phyloP scores from a whole-genome alignment of 345 rosid genomes.

The Citrus maxima region DNA sequence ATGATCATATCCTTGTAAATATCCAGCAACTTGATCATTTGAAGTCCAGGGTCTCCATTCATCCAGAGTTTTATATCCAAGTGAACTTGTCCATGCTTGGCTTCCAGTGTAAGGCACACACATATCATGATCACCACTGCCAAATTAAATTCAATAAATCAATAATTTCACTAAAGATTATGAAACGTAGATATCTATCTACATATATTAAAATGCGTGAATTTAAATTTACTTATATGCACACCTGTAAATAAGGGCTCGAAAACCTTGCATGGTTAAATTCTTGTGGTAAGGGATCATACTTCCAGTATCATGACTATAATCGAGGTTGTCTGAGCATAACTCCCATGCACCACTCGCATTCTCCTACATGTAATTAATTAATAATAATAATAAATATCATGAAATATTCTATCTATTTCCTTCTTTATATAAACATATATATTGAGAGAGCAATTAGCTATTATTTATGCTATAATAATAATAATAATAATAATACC shows the following conservation, averaged over 20 bases:
- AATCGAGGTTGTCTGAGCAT: conserved; percentile 30
- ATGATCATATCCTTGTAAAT: conserved; percentile 46
- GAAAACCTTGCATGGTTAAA: conserved; percentile 41
- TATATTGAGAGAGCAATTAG: too few species aligned
- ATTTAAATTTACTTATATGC: too few species aligned
- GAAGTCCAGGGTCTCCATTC: conserved; percentile 50
- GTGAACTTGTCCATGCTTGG: conserved; percentile 53
- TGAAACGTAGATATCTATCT: too few species aligned
- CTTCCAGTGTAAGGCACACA: conserved; percentile 53
- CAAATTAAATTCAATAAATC: neutral
- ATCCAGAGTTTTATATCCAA: conserved; percentile 35
- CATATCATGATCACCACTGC: conserved; percentile 62
- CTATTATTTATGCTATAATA: too few species aligned
- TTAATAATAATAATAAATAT: neutral
- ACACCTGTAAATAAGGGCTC: conserved; percentile 59
- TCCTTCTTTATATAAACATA: too few species aligned
- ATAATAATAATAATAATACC: conserved; percentile 7
- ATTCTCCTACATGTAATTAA: conserved; percentile 11
- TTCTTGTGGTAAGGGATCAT: conserved; percentile 45
- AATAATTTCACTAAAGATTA: neutral
- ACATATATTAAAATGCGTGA: too few species aligned
- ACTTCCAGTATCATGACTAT: conserved; percentile 31
- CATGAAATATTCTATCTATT: too few species aligned
- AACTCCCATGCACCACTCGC: conserved; percentile 44
- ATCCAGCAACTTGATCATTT: conserved; percentile 44